Percentiles rank a stretch among this genome's conserved stretches.
Evolutionary conservation across 495 filamentous ascomycete genomes (phyloP).

Genomic region (Trichoderma parareesei): DNA sequence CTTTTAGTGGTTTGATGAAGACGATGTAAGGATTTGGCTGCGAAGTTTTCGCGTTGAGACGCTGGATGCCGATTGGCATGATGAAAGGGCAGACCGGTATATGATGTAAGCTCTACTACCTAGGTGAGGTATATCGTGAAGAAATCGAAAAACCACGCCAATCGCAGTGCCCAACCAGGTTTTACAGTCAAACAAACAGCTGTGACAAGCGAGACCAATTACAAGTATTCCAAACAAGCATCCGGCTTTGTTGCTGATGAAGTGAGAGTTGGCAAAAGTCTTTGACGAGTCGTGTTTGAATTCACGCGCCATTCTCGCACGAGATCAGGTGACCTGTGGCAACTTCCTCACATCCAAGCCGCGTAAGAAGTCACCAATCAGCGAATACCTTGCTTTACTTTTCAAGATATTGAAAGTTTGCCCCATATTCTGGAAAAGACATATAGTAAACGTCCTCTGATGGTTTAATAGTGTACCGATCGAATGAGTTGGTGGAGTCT

Average conservation of each 20-base stretch:
- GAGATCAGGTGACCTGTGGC: constrained; percentile 12
- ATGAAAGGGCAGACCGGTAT: constrained; percentile 11
- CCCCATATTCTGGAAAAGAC: too few relatives aligned
- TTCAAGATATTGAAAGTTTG: too few relatives aligned
- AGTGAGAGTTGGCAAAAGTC: neutral
- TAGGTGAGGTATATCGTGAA: neutral
- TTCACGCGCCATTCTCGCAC: neutral
- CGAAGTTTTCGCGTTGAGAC: constrained; percentile 56
- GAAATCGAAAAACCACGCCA: too few relatives aligned
- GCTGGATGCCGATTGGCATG: constrained; percentile 63
- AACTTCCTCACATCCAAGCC: neutral
- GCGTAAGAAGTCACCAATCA: neutral
- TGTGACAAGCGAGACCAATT: too few relatives aligned
- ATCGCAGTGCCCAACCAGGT: too few relatives aligned
- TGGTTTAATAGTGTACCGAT: too few relatives aligned
- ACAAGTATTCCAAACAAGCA: too few relatives aligned
- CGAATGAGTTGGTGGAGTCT: too few relatives aligned
- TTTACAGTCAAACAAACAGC: neutral
- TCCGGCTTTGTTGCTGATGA: too few relatives aligned
- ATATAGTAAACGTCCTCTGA: too few relatives aligned
- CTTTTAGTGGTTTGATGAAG: constrained; percentile 68
- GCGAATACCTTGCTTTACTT: neutral
- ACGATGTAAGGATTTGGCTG: constrained; percentile 62
- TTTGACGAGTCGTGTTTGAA: neutral
- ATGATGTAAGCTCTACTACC: neutral